Conservation (phyloP, 2,329 filamentous ascomycete genomes). For the Pestalotiopsis sp. region DNA sequence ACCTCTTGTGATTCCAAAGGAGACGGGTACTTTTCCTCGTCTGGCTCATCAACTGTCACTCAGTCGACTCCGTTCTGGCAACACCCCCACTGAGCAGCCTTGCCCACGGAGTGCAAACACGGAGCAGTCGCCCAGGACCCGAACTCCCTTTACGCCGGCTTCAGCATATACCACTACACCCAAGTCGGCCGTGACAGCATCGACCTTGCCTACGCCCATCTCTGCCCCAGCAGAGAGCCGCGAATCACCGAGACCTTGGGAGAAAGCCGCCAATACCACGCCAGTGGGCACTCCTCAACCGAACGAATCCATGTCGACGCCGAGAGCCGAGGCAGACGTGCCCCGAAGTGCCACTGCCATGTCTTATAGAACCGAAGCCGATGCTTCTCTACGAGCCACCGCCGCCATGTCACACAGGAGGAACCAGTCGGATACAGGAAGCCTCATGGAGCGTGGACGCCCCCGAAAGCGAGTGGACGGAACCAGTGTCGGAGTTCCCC, state of each 20-base stretch:
- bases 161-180: constrained; percentile 42
- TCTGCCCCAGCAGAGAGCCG: constrained; percentile 49
- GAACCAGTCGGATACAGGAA: constrained; percentile 56
- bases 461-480: constrained; percentile 53
- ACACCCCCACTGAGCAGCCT: constrained; percentile 38
- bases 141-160: constrained; percentile 42
- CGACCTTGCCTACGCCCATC: constrained; percentile 47
- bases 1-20: constrained; percentile 56
- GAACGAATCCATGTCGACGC: constrained; percentile 25
- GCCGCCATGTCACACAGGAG: constrained; percentile 43
- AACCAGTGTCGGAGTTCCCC: constrained; percentile 33
- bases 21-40: constrained; percentile 29
- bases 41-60: constrained; percentile 41
- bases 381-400: constrained; percentile 18
- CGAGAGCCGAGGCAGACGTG: constrained; percentile 31
- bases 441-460: constrained; percentile 63
- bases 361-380: constrained; percentile 8
- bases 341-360: constrained; percentile 16
- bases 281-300: constrained; percentile 30
- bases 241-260: constrained; percentile 46
- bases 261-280: constrained; percentile 28
- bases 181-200: constrained; percentile 42
- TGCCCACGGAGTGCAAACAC: constrained; percentile 39
- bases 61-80: constrained; percentile 47
- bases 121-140: constrained; percentile 48